Percentiles rank a stretch among this genome's conserved stretches.
These are phyloP conservation scores for Coelastrella sp. DNA, from an alignment of 139 green algal genomes.

Conservation along the genomic window DNA sequence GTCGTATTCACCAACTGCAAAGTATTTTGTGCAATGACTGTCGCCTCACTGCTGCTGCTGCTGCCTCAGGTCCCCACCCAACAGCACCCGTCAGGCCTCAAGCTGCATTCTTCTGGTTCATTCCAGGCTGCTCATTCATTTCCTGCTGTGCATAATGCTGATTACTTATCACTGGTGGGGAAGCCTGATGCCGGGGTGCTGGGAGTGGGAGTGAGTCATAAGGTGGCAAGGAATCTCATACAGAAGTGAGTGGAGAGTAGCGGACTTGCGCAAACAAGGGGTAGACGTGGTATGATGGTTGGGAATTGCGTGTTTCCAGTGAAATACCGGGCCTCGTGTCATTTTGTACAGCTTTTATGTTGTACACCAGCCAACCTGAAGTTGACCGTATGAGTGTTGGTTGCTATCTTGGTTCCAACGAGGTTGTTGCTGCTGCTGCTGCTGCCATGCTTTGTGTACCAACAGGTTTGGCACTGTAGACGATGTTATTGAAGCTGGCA, in stretches of 20 bases:
- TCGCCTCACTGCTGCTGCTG: neutral
- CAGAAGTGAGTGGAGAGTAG: neutral
- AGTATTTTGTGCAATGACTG: neutral
- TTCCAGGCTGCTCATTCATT: neutral
- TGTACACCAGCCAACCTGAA: no score
- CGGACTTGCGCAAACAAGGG: neutral
- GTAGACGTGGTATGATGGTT: neutral
- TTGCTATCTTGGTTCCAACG: neutral
- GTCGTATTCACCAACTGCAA: neutral
- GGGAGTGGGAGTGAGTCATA: constrained; percentile 1
- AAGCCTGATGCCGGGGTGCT: constrained; percentile 17
- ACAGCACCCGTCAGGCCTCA: constrained; percentile 1
- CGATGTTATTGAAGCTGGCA: neutral
- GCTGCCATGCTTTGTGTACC: neutral
- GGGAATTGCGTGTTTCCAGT: neutral
- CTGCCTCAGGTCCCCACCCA: constrained; percentile 1
- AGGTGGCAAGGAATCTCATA: constrained; percentile 11
- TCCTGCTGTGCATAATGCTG: neutral
- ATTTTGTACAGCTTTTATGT: no score
- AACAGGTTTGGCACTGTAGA: constrained; percentile 21
- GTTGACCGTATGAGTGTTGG: no score
- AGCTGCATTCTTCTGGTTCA: constrained; percentile 14
- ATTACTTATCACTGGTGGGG: constrained; percentile 11
- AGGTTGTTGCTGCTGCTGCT: neutral
- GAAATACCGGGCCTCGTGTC: no score